A percentile compares a stretch with the other conserved stretches of the same genome.
phyloP scores from a whole-genome alignment of 1,139 yeast genomes.

The Sugiyamaella castrensis region DNA sequence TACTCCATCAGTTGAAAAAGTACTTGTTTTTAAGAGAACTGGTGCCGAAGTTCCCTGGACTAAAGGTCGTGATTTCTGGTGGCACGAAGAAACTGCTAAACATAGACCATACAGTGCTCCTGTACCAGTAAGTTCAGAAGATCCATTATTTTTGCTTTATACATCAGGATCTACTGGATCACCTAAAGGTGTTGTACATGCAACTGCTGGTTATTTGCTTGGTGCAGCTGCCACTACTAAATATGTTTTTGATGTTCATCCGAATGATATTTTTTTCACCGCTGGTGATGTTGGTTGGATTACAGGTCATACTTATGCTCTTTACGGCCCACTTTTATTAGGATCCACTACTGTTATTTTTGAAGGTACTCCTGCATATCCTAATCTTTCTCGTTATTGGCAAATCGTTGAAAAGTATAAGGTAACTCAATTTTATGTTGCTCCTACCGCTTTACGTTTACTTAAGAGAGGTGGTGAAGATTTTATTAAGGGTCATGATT shows the following conservation, averaged over 20 bases:
- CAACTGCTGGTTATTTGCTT: slow-evolving; percentile 89
- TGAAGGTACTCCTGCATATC: slow-evolving; percentile 98
- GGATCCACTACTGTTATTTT: slow-evolving; percentile 92
- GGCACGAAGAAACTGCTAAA: slow-evolving; percentile 84
- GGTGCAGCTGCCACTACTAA: slow-evolving; percentile 95
- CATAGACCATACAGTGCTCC: slow-evolving; percentile 86
- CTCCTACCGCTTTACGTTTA: slow-evolving; percentile 95
- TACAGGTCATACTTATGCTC: slow-evolving; percentile 95
- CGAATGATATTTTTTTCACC: slow-evolving; percentile 84
- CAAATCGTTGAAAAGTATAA: slow-evolving; percentile 88
- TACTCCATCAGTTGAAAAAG: slow-evolving; percentile 78
- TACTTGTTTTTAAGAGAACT: slow-evolving; percentile 84
- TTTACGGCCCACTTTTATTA: slow-evolving; percentile 85
- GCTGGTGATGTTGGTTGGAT: slow-evolving; percentile 99
- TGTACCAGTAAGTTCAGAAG: slow-evolving; percentile 83
- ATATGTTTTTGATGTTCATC: slow-evolving; percentile 89
- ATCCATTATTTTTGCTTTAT: slow-evolving; percentile 88
- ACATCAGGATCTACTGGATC: slow-evolving; percentile 98
- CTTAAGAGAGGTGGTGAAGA: slow-evolving; percentile 95
- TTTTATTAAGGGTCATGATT: slow-evolving; percentile 81
- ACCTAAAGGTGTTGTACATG: slow-evolving; percentile 97
- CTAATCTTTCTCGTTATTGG: slow-evolving; percentile 96
- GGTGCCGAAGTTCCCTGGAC: slow-evolving; percentile 68
- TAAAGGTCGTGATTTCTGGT: slow-evolving; percentile 86
- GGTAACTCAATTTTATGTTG: slow-evolving; percentile 96